phyloP scores from a whole-genome alignment of 805 yeast species.

The Gaillardinia entomophila region DNA sequence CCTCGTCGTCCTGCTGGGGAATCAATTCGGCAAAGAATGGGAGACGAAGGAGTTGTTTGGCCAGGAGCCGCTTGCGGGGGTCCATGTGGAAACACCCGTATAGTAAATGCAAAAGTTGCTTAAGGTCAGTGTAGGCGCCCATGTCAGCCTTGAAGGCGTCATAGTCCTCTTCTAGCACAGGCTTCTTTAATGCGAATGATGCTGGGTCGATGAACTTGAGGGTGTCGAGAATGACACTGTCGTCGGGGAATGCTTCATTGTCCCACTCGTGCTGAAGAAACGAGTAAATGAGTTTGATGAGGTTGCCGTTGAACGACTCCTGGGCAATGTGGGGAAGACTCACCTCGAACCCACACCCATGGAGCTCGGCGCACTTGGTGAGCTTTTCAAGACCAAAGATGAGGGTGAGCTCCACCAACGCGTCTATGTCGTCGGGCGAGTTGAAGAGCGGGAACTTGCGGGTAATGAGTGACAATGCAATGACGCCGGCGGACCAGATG shows the following conservation, averaged over 20 bases:
- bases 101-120: constrained; percentile 49
- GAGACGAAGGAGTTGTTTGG: constrained; percentile 49
- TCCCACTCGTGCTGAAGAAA: constrained; percentile 38
- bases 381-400: constrained; percentile 73
- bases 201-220: constrained; percentile 42
- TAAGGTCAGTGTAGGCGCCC: constrained; percentile 33
- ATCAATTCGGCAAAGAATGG: constrained; percentile 52
- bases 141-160: constrained; percentile 11
- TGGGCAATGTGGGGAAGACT: constrained; percentile 12
- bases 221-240: constrained; percentile 68
- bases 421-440: constrained; percentile 90
- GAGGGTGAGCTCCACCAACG: constrained; percentile 75
- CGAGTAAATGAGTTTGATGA: constrained; percentile 22
- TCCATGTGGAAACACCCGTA: constrained; percentile 55
- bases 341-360: constrained; percentile 81
- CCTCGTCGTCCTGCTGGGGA: constrained; percentile 28
- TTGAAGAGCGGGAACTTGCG: constrained; percentile 90
- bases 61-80: constrained; percentile 50
- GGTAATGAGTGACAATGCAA: constrained; percentile 68
- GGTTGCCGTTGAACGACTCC: constrained; percentile 22
- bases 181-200: constrained; percentile 28
- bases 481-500: constrained; percentile 91
- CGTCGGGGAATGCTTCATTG: constrained; percentile 59
- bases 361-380: constrained; percentile 73
- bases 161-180: constrained; percentile 9